Conservation (phyloP, 106 monocot genomes). For the Posidonia australis region DNA sequence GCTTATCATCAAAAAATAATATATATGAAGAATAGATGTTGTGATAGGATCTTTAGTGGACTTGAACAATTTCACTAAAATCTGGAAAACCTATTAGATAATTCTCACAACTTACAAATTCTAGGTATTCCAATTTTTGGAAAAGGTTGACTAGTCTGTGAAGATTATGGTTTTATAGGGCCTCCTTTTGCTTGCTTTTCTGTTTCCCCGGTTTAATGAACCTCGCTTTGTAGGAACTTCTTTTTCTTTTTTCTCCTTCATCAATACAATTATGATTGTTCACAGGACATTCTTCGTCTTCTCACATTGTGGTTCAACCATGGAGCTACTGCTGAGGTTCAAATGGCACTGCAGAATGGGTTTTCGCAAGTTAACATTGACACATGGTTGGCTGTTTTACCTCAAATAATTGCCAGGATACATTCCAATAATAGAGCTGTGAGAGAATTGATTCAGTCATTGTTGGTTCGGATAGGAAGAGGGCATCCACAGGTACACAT, state of each 20-base stretch:
- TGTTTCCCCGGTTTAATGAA: background rate
- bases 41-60: no score
- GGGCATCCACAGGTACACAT: slow-evolving; percentile 83
- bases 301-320: slow-evolving; percentile 97
- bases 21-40: no score
- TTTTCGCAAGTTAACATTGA: slow-evolving; percentile 97
- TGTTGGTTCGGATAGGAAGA: slow-evolving; percentile 82
- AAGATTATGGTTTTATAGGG: no score
- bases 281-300: slow-evolving; percentile 95
- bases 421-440: slow-evolving; percentile 92
- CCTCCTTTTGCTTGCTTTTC: background rate
- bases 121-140: no score
- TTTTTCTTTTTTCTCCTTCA: background rate
- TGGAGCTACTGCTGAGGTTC: slow-evolving; percentile 95
- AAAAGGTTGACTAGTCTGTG: no score
- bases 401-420: slow-evolving; percentile 98
- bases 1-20: no score
- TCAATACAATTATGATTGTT: background rate
- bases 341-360: slow-evolving; percentile 78
- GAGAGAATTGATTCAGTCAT: slow-evolving; percentile 88
- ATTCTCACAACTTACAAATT: no score
- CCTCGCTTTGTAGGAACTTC: background rate
- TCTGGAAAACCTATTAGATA: no score
- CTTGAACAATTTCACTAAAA: no score
- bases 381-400: slow-evolving; percentile 96